These are phyloP conservation scores for Astrocystis sublimbata DNA, from an alignment of 495 filamentous ascomycete species.

Conservation along the genomic window DNA sequence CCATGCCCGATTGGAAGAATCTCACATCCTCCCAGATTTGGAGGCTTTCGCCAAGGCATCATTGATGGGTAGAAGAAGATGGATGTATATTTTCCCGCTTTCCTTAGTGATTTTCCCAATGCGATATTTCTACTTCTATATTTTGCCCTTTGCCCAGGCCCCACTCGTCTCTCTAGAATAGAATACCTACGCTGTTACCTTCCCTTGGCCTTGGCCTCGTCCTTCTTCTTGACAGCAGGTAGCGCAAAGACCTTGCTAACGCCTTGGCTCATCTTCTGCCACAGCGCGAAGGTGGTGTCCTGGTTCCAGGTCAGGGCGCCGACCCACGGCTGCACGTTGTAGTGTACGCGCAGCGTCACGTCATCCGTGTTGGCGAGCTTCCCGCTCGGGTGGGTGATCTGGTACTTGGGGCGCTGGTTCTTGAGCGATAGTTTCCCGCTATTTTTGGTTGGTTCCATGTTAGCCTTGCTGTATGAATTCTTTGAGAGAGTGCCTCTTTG, in stretches of 20 bases:
- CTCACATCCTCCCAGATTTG: too few relatives aligned
- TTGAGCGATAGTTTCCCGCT: conserved; percentile 70
- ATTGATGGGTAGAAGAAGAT: too few relatives aligned
- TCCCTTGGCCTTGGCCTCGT: conserved; percentile 4
- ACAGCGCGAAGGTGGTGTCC: conserved; percentile 57
- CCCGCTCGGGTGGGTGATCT: conserved; percentile 83
- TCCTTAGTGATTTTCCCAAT: too few relatives aligned
- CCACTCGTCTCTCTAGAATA: too few relatives aligned
- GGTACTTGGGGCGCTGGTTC: conserved; percentile 88
- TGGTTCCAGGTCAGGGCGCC: conserved; percentile 79
- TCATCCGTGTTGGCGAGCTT: conserved; percentile 67
- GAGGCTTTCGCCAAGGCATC: too few relatives aligned
- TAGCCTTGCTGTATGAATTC: not conserved
- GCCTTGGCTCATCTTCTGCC: conserved; percentile 64
- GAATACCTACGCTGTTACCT: too few relatives aligned
- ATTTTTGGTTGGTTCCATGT: not conserved
- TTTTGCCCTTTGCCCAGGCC: too few relatives aligned
- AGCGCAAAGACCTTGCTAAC: conserved; percentile 69
- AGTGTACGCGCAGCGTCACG: conserved; percentile 76
- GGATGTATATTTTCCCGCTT: too few relatives aligned
- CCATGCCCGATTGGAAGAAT: too few relatives aligned
- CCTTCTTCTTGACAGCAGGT: conserved; percentile 69
- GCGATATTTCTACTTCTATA: too few relatives aligned
- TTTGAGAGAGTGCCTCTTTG: not conserved
- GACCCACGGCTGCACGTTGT: conserved; percentile 98